Evolutionary conservation across 169 alveolate genomes (phyloP), one percentile per base, ranked within the genome.

Genomic region (Babesia ovis): DNA sequence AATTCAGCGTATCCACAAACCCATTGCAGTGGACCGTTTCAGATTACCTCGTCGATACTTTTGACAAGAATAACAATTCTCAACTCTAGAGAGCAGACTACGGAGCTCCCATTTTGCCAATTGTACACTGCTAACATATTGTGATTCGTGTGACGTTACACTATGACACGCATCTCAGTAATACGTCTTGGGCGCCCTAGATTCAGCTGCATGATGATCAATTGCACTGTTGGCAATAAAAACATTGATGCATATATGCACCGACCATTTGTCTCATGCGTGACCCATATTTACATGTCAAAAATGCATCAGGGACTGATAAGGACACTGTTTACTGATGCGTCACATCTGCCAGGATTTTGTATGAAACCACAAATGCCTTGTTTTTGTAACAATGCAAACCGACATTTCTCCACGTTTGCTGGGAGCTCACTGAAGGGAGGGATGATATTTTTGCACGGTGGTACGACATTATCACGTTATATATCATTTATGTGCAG

Each of bases 391-490:
- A 8, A 18, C 25, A 27, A 18, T 5, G 5, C 4, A 12, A 3
- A 35, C 14, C 55, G 79, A 5, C 69, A 39, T 4, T 77, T 77
- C 42, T 34, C 82, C 1, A 25, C 86, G 29, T 64, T 77, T 58
- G 50, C 86, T 16, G 66, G 74, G 6, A 54, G 83, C 45, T 68
- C 80, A 12, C 79, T 80, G 27, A 80, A 74, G 58, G 60, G 55
- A 0, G 88, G 88, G 23, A 80, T 57, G 83, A 42, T 80, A n/a
- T 70, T 80, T 37, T 29, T 80, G 8, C 76, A 80, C 31, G 72
- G 54, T 37, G 88, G 88, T 80, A 71, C 11, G 5, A 27, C 54
- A 1, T 2, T n/a, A 16, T 0, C 32, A 18, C 11, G 0, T 5
- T 2, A 11, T 43, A 43, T 41, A 18, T 22, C 14, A 37, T 22